Evolutionary conservation across 352 stramenopile species (phyloP), one percentile per base, ranked within the genome.

Genomic region (Phytophthora multivora): DNA sequence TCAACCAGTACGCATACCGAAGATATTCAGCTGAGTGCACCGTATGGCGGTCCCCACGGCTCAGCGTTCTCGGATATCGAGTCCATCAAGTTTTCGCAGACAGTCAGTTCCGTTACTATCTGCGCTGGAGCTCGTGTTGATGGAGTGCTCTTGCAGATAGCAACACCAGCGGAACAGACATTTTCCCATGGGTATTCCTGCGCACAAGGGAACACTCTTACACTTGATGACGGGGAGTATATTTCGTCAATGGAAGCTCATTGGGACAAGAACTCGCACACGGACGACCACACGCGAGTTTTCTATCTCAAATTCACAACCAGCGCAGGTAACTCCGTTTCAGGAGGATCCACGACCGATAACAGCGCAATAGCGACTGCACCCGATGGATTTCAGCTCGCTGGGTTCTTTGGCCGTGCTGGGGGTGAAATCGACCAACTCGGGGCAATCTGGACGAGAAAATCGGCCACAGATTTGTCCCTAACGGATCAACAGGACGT

Each of bases 381-480:
- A 6, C 57, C 57, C 9, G 39, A 38, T 21, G 57, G 57, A 0
- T 65, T 48, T 46, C 19, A 52, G 31, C 40, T 65, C 2, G 18
- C 26, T 21, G 48, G 57, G n/a, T 65, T 65, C 31, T 55, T 31
- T 18, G 47, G 57, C 1, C 57, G 57, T 12, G 26, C 21, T 40
- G 57, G 46, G 10, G 46, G 21, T 9, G 50, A 51, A 41, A 48
- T 59, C 28, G 47, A 65, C n/a, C 50, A 65, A n/a, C 30, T 65
- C 13, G 57, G 57, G 8, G 33, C 26, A 13, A 65, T 65, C 31
- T 65, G 57, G 57, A 65, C 57, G 38, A 50, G 39, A 52, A 46
- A 51, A 12, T 21, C 28, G 4, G 47, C 57, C 11, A 52, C 26
- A 13, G 21, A 36, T 15, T 18, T 62, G 16, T 49, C 18, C 9